These are phyloP conservation scores for Ensete glaucum DNA, from an alignment of 176 grass and related monocot species.

Conservation along the genomic window DNA sequence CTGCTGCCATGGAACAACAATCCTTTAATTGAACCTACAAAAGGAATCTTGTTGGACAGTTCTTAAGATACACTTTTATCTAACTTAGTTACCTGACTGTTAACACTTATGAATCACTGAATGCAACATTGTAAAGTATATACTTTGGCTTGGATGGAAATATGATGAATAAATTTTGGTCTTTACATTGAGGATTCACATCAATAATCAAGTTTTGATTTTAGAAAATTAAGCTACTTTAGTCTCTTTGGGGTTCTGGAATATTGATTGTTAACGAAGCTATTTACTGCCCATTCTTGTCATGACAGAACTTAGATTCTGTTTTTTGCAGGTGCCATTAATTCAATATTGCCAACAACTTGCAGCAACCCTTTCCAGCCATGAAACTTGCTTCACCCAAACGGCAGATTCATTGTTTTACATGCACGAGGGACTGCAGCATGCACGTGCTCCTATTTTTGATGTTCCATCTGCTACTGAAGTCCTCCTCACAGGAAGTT, in stretches of 20 bases:
- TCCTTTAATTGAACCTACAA: background rate
- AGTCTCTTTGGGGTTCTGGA: background rate
- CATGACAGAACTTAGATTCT: background rate
- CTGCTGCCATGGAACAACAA: background rate
- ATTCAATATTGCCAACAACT: slow-evolving; percentile 94
- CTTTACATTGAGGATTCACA: background rate
- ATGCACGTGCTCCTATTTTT: slow-evolving; percentile 79
- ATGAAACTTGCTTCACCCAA: slow-evolving; percentile 93
- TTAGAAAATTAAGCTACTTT: background rate
- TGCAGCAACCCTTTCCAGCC: slow-evolving; percentile 68
- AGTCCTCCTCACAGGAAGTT: slow-evolving; percentile 68
- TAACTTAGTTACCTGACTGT: too few species aligned
- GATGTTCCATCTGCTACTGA: slow-evolving; percentile 95
- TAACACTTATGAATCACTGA: too few species aligned
- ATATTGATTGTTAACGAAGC: background rate
- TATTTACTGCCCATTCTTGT: background rate
- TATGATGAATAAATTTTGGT: background rate
- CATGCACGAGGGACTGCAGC: slow-evolving; percentile 68
- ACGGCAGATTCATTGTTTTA: slow-evolving; percentile 87
- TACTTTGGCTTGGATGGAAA: too few species aligned
- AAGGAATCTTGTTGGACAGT: background rate
- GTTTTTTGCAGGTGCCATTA: slow-evolving; percentile 57
- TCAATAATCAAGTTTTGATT: background rate
- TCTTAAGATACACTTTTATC: too few species aligned
- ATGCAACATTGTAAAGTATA: too few species aligned